These are phyloP conservation scores for Ceriops tagal DNA, from an alignment of 345 rosid species.

Conservation along the genomic window DNA sequence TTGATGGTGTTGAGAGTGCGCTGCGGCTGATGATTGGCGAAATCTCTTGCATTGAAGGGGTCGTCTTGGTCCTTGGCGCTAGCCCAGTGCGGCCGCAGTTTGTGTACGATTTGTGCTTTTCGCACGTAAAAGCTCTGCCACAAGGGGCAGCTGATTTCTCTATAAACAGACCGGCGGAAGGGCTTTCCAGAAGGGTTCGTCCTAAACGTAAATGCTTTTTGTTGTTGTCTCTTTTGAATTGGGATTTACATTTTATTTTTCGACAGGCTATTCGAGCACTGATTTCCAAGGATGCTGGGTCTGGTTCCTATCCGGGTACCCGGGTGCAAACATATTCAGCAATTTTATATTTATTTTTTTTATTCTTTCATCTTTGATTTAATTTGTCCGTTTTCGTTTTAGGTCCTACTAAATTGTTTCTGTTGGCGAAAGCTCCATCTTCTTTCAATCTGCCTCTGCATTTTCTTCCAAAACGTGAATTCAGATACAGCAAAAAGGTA, in stretches of 20 bases:
- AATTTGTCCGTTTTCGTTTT: neutral
- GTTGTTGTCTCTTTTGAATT: neutral
- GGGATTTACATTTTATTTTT: constrained; percentile 4
- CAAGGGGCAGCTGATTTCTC: constrained; percentile 41
- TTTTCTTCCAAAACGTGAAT: constrained; percentile 94
- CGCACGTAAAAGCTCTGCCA: constrained; percentile 27
- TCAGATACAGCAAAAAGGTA: constrained; percentile 85
- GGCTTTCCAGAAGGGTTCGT: constrained; percentile 74
- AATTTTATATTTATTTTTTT: constrained; percentile 1
- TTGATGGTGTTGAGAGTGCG: constrained; percentile 48
- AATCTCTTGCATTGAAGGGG: constrained; percentile 41
- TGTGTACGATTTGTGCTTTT: constrained; percentile 58
- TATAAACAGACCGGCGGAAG: constrained; percentile 59
- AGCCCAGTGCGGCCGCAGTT: constrained; percentile 71
- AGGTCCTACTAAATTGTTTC: constrained; percentile 79
- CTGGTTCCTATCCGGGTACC: constrained; percentile 70
- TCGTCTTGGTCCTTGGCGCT: constrained; percentile 63
- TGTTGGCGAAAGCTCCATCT: constrained; percentile 74
- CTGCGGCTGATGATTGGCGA: constrained; percentile 46
- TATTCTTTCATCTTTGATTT: neutral
- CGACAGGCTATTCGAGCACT: constrained; percentile 69
- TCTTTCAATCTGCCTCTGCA: constrained; percentile 65
- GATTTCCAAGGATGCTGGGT: constrained; percentile 78
- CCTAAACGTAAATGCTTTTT: neutral
- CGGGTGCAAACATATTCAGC: constrained; percentile 6